Conservation (phyloP, 371 early-diverging fungal genomes). For the Mortierella sp. region DNA sequence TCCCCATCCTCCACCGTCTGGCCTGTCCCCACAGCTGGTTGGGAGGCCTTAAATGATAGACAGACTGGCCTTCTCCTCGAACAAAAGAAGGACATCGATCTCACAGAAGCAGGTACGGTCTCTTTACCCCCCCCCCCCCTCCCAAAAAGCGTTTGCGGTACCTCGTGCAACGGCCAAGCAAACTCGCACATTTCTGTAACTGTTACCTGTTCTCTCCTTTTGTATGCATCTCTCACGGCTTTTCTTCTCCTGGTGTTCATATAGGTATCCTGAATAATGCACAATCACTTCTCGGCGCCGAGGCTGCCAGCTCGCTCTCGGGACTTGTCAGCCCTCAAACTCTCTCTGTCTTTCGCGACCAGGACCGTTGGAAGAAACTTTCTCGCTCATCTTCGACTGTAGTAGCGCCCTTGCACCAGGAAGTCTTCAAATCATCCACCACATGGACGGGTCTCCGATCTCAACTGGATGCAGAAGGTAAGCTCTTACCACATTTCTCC, state of each 20-base stretch:
- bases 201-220: neutral
- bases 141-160: too few species aligned
- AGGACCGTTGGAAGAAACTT: constrained; percentile 46
- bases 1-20: too few species aligned
- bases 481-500: neutral
- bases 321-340: constrained; percentile 49
- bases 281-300: constrained; percentile 41
- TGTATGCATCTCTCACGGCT: neutral
- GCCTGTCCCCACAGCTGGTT: constrained; percentile 15
- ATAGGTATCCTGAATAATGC: constrained; percentile 50
- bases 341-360: constrained; percentile 43
- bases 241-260: neutral
- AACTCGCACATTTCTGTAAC: neutral
- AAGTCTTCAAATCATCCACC: constrained; percentile 29
- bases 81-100: constrained; percentile 40
- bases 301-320: constrained; percentile 29
- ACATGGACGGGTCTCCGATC: constrained; percentile 42
- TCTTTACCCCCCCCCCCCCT: neutral
- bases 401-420: constrained; percentile 19
- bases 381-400: constrained; percentile 11
- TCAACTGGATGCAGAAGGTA: constrained; percentile 50
- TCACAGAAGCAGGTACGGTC: constrained; percentile 41
- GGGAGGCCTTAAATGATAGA: constrained; percentile 51
- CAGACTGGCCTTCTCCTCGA: constrained; percentile 45
- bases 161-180: neutral